Base-by-base conservation (phyloP, 768 basidiomycete genomes). In the Sarcomyxa edulis region DNA sequence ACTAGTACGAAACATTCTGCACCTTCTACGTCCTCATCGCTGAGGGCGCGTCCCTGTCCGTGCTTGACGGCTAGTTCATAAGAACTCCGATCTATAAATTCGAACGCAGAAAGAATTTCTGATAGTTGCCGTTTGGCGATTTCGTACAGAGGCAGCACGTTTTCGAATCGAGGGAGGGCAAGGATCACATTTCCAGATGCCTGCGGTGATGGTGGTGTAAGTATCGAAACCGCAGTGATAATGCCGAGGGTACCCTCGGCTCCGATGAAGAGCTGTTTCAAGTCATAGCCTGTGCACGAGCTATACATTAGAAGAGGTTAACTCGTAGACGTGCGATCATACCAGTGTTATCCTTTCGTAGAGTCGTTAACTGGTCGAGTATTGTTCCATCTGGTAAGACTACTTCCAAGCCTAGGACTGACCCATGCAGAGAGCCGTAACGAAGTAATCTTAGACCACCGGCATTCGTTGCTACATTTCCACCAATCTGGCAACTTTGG, bases 331-430 rank as follows among this genome's bases (percentile, higher is more conserved):
- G 18, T 10, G 20, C 9, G 15, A 4, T 52, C 74, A 34, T 44
- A 88, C 93, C 94, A 3, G 96, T 98, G 56, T 98, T 98, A 60
- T 98, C 96, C 63, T 99, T 99, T 35, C 96, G 77, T 39, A 98
- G 61, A 8, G 88, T 81, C n/a, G 88, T 82, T 20, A 97, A 65
- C 47, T 89, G 84, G 52, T 95, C 82, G 43, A 97, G 74, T 36
- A 99, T 72, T 18, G 89, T 90, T 19, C 92, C 95, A 51, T 98
- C 91, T 3, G 96, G 88, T 14, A 98, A 68, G 7, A 98, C 96
- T 15, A 94, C 92, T 58, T 99, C 96, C 10, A 99, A 70, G 14
- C 96, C 96, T 3, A 99, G 76, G 2, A 98, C 95, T 9, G 83
- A 83, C 14, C 96, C 96, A 54, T 95, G 96, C 4, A 99, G 68